Percentiles rank a stretch among this genome's conserved stretches.
These are phyloP conservation scores for Osmanthus fragrans DNA, from an alignment of 257 asterid species.

Conservation along the genomic window DNA sequence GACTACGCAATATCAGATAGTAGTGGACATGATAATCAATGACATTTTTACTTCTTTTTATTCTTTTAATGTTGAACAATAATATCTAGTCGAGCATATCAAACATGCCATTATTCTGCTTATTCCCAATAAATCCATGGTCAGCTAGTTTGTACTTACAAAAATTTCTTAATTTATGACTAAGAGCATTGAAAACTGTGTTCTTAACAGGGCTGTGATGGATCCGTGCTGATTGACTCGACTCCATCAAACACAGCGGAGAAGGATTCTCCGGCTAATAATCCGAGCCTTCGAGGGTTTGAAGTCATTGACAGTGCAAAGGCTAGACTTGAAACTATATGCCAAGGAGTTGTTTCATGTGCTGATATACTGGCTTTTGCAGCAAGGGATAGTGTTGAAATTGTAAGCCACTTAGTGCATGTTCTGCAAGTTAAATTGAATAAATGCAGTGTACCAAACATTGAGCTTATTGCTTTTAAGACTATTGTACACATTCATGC, in stretches of 20 bases:
- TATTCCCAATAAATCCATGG: too few relatives aligned
- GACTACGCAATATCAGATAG: too few relatives aligned
- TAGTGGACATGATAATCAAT: too few relatives aligned
- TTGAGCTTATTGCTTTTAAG: too few relatives aligned
- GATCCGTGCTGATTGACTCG: constrained; percentile 71
- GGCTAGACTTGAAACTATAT: constrained; percentile 49
- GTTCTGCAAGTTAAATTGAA: neutral
- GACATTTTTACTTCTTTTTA: too few relatives aligned
- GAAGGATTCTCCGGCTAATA: constrained; percentile 72
- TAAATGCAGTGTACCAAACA: neutral
- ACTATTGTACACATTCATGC: neutral
- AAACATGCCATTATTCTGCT: too few relatives aligned
- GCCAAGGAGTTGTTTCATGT: constrained; percentile 64
- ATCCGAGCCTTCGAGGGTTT: constrained; percentile 75
- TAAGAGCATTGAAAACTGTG: neutral
- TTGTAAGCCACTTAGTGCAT: constrained; percentile 38
- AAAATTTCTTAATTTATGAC: too few relatives aligned
- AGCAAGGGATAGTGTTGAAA: constrained; percentile 73
- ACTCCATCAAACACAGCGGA: constrained; percentile 59
- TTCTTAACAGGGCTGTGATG: constrained; percentile 74
- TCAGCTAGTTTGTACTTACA: neutral
- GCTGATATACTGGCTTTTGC: constrained; percentile 86
- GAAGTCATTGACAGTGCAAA: constrained; percentile 68
- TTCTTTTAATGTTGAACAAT: too few relatives aligned
- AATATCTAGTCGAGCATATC: too few relatives aligned